These are phyloP conservation scores for Rhodotorula diobovata DNA, from an alignment of 768 basidiomycete genomes.

Conservation along the genomic window DNA sequence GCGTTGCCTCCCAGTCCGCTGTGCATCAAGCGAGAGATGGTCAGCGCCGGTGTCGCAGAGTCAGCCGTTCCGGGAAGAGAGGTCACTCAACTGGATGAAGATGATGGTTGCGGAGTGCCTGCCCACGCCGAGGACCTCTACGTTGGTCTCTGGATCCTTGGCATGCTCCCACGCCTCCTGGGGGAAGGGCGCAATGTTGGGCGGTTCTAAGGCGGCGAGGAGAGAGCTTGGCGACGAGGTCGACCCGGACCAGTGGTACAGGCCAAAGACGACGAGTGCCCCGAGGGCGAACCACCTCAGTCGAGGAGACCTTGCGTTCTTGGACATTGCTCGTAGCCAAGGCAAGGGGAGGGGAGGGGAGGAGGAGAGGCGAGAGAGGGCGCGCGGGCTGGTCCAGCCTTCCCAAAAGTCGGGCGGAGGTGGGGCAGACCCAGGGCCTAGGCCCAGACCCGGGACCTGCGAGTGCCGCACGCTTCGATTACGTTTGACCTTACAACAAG, in stretches of 20 bases:
- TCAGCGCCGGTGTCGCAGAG: neutral
- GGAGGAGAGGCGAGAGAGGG: neutral
- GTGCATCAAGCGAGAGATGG: neutral
- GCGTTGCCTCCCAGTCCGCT: neutral
- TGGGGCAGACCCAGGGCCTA: no score
- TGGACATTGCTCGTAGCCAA: neutral
- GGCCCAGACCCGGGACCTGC: neutral
- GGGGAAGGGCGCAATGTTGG: neutral
- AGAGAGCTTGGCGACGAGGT: neutral
- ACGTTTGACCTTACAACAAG: no score
- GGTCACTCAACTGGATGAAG: conserved; percentile 4
- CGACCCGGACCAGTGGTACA: neutral
- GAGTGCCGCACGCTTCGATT: no score
- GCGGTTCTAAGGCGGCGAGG: no score
- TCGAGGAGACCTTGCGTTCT: neutral
- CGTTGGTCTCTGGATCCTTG: neutral
- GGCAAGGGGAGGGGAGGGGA: neutral
- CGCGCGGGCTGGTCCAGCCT: neutral
- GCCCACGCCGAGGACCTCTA: neutral
- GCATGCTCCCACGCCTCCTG: neutral
- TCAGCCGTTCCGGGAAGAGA: neutral
- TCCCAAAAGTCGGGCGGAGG: no score
- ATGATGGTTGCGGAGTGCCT: neutral
- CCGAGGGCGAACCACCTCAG: neutral
- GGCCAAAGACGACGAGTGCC: neutral